Evolutionary conservation across 2,329 filamentous ascomycete species (phyloP).

Genomic region (Rutstroemia sp.): DNA sequence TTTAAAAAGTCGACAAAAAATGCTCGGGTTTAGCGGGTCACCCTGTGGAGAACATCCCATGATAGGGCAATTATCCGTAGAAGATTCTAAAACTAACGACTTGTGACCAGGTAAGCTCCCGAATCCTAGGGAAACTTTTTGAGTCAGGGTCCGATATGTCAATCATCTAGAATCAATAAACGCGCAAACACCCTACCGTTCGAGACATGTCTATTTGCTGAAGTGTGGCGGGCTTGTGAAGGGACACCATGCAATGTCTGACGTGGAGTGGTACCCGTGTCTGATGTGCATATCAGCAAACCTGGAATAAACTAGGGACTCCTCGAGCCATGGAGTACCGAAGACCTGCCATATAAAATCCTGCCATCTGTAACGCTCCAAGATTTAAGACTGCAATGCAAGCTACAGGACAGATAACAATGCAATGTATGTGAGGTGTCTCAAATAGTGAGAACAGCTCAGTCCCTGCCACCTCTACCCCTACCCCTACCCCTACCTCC

Average conservation of each 20-base stretch:
- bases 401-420: background rate
- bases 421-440: slow-evolving; percentile 16
- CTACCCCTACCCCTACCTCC: too few species aligned
- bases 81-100: background rate
- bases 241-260: background rate
- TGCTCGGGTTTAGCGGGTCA: background rate
- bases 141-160: background rate
- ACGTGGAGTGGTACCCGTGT: background rate
- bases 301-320: background rate
- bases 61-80: background rate
- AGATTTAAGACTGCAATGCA: background rate
- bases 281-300: background rate
- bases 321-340: background rate
- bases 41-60: background rate
- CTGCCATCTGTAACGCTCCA: background rate
- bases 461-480: slow-evolving; percentile 5
- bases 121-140: background rate
- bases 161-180: background rate
- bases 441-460: slow-evolving; percentile 2
- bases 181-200: background rate
- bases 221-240: too few species aligned
- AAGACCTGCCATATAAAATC: background rate
- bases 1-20: background rate
- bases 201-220: too few species aligned
- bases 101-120: background rate